These are phyloP conservation scores for Lactarius vividus DNA, from an alignment of 768 basidiomycete genomes.

Conservation along the genomic window DNA sequence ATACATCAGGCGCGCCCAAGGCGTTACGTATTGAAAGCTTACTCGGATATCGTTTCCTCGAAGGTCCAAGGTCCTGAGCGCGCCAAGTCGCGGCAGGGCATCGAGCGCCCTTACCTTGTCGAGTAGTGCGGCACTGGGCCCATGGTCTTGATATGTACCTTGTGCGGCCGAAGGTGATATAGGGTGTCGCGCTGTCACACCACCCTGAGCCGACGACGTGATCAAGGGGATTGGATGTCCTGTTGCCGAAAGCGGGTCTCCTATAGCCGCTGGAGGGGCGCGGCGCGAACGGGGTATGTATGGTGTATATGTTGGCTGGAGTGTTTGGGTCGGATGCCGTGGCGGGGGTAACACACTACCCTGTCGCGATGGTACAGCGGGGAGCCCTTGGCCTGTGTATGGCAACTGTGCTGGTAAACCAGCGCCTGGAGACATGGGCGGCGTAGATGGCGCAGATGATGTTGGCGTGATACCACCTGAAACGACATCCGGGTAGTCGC, in stretches of 20 bases:
- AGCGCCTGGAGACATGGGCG: constrained; percentile 34
- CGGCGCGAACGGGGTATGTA: constrained; percentile 71
- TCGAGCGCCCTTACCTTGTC: constrained; percentile 91
- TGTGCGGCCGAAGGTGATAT: constrained; percentile 27
- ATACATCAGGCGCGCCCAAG: constrained; percentile 2
- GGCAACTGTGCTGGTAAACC: constrained; percentile 37
- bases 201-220: constrained; percentile 51
- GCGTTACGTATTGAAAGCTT: constrained; percentile 34
- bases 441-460: constrained; percentile 30
- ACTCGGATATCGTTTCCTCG: constrained; percentile 91
- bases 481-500: constrained; percentile 88
- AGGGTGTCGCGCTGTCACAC: constrained; percentile 48
- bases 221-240: constrained; percentile 65
- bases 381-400: constrained; percentile 33
- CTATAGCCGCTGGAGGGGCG: constrained; percentile 34
- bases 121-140: constrained; percentile 73
- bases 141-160: constrained; percentile 33
- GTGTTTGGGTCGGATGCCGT: constrained; percentile 48
- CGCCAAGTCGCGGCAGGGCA: constrained; percentile 79
- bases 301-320: constrained; percentile 78
- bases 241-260: constrained; percentile 40
- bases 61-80: constrained; percentile 84
- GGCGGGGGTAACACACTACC: constrained; percentile 48
- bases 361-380: constrained; percentile 37
- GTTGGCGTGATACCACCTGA: constrained; percentile 32